Conservation (phyloP, 169 alveolate species). For the Eimeria brunetti region DNA sequence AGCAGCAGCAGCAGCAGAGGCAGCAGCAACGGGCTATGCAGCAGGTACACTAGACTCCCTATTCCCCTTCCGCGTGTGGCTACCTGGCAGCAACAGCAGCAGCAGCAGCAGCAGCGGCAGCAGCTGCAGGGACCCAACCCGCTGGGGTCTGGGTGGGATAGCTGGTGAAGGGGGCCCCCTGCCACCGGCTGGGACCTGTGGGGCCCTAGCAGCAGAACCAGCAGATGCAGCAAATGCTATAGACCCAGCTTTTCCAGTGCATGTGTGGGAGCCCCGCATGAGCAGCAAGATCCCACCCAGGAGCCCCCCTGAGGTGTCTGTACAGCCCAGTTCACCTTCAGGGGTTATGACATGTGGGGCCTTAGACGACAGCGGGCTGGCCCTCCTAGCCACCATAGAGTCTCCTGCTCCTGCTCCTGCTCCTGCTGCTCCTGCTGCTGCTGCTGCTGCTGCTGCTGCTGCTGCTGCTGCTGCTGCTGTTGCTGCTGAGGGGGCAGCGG, state of each 20-base stretch:
- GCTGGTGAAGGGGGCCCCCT: no score
- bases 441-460: background rate
- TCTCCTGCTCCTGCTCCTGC: background rate
- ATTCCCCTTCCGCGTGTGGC: no score
- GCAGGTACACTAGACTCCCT: no score
- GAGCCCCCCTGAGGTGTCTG: background rate
- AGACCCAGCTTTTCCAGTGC: constrained; percentile 35
- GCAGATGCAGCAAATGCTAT: no score
- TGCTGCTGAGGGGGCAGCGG: background rate
- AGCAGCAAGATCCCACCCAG: constrained; percentile 22
- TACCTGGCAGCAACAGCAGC: no score
- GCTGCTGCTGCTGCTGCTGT: background rate
- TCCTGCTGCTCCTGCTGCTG: background rate
- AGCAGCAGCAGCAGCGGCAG: no score
- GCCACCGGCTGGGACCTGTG: no score
- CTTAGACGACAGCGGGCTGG: constrained; percentile 34
- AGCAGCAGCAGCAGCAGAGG: constrained; percentile 19
- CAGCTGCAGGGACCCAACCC: no score
- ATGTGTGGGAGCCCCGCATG: constrained; percentile 35
- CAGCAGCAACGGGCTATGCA: constrained; percentile 22
- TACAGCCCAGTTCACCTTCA: background rate
- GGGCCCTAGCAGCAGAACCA: no score
- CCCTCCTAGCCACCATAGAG: constrained; percentile 20
- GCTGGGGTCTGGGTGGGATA: no score
- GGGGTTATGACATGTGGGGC: constrained; percentile 33